Base-by-base conservation (phyloP, 305 asterid genomes). In the Coffea humblotiana region DNA sequence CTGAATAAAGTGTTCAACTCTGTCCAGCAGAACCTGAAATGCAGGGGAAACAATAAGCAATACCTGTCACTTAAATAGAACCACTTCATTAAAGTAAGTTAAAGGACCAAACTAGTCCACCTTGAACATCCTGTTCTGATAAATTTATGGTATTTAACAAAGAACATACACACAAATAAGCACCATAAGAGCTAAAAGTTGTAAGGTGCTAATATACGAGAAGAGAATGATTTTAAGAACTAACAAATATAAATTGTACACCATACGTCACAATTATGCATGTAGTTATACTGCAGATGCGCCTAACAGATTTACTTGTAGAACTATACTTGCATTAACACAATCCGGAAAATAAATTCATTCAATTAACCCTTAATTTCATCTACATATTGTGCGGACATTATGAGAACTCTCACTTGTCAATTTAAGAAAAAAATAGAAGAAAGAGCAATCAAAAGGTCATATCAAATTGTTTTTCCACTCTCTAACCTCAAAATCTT, bases 1-100 rank as follows among this genome's bases (percentile, higher is more conserved):
- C 90, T 96, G 94, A 88, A 94, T 90, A 85, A 96, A 96, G 86
- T 85, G 90, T 82, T 96, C 98, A 58, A 91, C 98, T 73, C 97
- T 90, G 88, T 94, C 98, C 88, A 94, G 87, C 81, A 82, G 83
- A 80, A 96, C 98, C 99, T 93, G 86, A 52, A 54, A 80, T 27
- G n/a, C 19, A 71, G 72, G n/a, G 19, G 2, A 32, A n/a, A 52
- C 32, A 65, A 54, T 52, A 69, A 49, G 25, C 68, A 67, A 74
- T 58, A 65, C 6, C 6, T 23, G 10, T 10, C 3, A 21, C 29
- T 81, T 48, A 47, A 51, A 51, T 6, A 27, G 3, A 27, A 67
- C 61, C 47, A 23, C 43, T 65, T 51, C 32, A 35, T 23, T 67
- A 56, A 49, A 79, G 19, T 9, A 75, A 56, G 29, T 0, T 3